Conservation (phyloP, 768 basidiomycete species). For the Agaricus blazei region DNA sequence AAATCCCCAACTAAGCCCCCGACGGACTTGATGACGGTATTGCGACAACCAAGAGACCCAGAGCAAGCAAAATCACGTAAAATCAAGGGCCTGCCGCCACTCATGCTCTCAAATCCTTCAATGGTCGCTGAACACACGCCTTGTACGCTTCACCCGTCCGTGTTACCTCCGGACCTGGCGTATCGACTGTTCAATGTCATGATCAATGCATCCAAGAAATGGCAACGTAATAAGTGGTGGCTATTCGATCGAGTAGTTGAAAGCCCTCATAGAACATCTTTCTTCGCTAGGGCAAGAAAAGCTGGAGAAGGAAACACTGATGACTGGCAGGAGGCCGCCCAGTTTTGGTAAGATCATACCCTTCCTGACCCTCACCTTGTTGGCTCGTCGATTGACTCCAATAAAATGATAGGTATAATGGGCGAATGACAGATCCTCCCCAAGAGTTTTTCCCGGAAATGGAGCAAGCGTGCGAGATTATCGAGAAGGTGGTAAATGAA, state of each 20-base stretch:
- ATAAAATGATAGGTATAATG: constrained; percentile 64
- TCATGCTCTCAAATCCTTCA: constrained; percentile 55
- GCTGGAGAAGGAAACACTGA: constrained; percentile 22
- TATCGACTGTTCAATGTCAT: constrained; percentile 71
- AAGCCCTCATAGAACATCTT: constrained; percentile 79
- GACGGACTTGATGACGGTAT: constrained; percentile 49
- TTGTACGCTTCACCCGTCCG: constrained; percentile 65
- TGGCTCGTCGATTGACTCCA: background rate
- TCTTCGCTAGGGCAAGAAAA: constrained; percentile 53
- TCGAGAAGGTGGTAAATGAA: constrained; percentile 67
- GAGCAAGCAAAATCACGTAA: constrained; percentile 18
- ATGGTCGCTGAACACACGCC: constrained; percentile 68
- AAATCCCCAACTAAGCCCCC: constrained; percentile 22
- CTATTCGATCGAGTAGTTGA: constrained; percentile 78
- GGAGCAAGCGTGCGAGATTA: constrained; percentile 72
- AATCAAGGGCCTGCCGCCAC: constrained; percentile 44
- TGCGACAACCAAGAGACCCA: constrained; percentile 44
- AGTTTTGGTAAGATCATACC: constrained; percentile 50
- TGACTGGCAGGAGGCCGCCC: constrained; percentile 66
- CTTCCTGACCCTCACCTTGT: background rate
- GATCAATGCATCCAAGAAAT: constrained; percentile 53
- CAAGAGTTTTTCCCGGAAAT: constrained; percentile 55
- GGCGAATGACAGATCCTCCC: constrained; percentile 54
- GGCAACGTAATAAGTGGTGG: constrained; percentile 82
- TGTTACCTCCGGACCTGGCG: constrained; percentile 73